Evolutionary conservation across 1,139 yeast genomes (phyloP).

Genomic region (Kazachstania sp.): DNA sequence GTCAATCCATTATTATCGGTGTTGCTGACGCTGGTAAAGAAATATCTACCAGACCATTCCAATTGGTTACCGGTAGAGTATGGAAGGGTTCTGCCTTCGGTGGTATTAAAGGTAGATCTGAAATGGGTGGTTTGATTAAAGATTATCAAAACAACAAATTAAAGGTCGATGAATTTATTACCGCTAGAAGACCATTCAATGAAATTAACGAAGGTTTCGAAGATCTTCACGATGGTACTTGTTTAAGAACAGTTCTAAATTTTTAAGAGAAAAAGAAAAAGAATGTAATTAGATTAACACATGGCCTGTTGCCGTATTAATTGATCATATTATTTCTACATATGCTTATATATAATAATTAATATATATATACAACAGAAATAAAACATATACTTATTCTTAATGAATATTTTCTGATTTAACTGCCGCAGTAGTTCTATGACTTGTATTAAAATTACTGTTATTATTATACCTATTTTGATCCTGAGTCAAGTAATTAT

Average conservation of each 20-base stretch:
- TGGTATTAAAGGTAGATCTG: conserved; percentile 95
- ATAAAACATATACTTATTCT: no score
- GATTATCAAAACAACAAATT: conserved; percentile 75
- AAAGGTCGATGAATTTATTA: conserved; percentile 91
- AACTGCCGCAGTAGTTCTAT: neutral
- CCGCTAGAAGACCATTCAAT: conserved; percentile 73
- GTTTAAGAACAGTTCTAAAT: conserved; percentile 79
- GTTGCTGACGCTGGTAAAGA: conserved; percentile 98
- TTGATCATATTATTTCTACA: no score
- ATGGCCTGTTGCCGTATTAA: no score
- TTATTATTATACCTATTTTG: neutral
- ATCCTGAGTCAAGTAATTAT: neutral
- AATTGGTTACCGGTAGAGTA: conserved; percentile 95
- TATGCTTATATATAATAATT: no score
- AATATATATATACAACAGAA: no score
- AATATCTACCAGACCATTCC: conserved; percentile 95
- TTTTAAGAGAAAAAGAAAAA: conserved; percentile 4
- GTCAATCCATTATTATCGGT: conserved; percentile 87
- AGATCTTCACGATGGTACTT: conserved; percentile 88
- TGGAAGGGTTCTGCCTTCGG: conserved; percentile 99
- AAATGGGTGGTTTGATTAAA: conserved; percentile 83
- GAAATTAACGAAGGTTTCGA: conserved; percentile 85
- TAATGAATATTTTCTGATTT: neutral
- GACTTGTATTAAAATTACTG: neutral
- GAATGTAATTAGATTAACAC: no score